Conservation (phyloP, 2,329 filamentous ascomycete species). For the Pestalotiopsis fici region DNA sequence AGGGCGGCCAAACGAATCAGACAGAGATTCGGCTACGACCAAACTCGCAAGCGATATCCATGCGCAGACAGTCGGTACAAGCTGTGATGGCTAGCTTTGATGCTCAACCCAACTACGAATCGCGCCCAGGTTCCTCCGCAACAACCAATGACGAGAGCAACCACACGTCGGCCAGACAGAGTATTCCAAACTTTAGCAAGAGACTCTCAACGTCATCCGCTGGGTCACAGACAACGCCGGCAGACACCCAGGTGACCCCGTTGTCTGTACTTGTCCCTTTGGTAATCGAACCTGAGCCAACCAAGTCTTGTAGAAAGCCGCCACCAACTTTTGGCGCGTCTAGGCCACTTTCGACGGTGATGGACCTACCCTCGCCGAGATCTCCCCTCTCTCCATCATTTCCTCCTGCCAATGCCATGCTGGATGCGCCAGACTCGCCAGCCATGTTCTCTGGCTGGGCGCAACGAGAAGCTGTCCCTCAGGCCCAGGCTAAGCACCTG, state of each 20-base stretch:
- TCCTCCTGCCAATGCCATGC: slow-evolving; percentile 6
- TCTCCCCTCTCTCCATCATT: slow-evolving; percentile 23
- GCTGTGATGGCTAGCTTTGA: slow-evolving; percentile 45
- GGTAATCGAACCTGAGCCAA: slow-evolving; percentile 23
- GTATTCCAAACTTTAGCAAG: slow-evolving; percentile 55
- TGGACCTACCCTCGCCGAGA: slow-evolving; percentile 52
- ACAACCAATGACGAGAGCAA: slow-evolving; percentile 25
- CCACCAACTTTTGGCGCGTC: slow-evolving; percentile 50
- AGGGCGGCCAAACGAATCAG: slow-evolving; percentile 21
- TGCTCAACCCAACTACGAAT: slow-evolving; percentile 27
- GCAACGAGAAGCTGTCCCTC: background rate
- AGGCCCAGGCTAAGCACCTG: background rate
- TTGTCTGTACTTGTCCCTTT: background rate
- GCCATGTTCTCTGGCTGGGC: slow-evolving; percentile 11
- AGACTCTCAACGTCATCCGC: slow-evolving; percentile 38
- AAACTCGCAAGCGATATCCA: slow-evolving; percentile 52
- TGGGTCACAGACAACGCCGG: slow-evolving; percentile 30
- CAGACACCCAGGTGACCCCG: slow-evolving; percentile 15
- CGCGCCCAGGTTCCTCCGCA: slow-evolving; percentile 21
- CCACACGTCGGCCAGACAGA: slow-evolving; percentile 20
- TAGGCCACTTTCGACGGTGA: slow-evolving; percentile 54
- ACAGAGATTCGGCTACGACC: slow-evolving; percentile 46
- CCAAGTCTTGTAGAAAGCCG: slow-evolving; percentile 31
- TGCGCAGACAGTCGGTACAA: slow-evolving; percentile 54
- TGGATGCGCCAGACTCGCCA: background rate